Evolutionary conservation across 257 asterid species (phyloP).

Genomic region (Solanum tarapatanum): DNA sequence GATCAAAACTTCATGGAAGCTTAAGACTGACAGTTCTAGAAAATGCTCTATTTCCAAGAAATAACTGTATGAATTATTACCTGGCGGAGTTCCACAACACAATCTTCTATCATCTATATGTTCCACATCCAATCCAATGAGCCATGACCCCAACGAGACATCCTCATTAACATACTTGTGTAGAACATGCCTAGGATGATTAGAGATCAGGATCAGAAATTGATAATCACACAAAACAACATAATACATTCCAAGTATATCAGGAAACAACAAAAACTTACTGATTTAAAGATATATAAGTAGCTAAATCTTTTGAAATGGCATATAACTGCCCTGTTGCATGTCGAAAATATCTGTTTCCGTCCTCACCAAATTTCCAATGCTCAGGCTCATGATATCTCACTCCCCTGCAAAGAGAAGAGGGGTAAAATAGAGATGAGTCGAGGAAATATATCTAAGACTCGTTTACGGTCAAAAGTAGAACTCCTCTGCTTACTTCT

Average conservation of each 20-base stretch:
- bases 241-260: not conserved
- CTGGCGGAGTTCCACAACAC: constrained; percentile 97
- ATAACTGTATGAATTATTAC: constrained; percentile 17
- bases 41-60: not conserved
- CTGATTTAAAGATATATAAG: constrained; percentile 74
- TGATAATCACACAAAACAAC: not conserved
- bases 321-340: constrained; percentile 95
- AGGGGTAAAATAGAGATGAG: not conserved
- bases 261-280: constrained; percentile 19
- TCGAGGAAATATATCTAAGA: not conserved
- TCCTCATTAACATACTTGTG: constrained; percentile 89
- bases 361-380: constrained; percentile 92
- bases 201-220: not conserved
- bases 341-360: constrained; percentile 87
- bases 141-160: constrained; percentile 85
- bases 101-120: constrained; percentile 86
- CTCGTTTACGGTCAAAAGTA: not conserved
- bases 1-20: not conserved
- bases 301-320: constrained; percentile 75
- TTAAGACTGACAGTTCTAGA: not conserved
- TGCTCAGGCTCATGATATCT: constrained; percentile 91
- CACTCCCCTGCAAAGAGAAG: constrained; percentile 49
- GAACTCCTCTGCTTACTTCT: constrained; percentile 42
- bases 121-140: constrained; percentile 86
- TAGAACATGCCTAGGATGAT: constrained; percentile 44